Evolutionary conservation across 208 protist genomes (phyloP).

Genomic region (Tritrichomonas foetus): DNA sequence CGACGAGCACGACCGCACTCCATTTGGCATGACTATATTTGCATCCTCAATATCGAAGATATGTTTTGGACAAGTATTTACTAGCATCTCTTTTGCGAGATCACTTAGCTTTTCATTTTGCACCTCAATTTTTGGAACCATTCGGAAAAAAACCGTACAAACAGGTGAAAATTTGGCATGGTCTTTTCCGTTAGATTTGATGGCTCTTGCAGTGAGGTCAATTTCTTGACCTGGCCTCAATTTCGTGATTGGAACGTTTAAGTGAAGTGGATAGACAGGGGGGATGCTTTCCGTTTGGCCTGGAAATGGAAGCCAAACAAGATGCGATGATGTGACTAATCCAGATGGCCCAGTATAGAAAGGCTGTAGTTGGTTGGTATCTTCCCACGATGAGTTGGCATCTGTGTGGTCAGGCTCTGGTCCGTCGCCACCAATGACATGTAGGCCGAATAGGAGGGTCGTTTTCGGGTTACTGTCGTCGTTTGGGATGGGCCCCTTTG

Average conservation of each 20-base stretch:
- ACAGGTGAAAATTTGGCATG: slow-evolving; percentile 97
- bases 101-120: slow-evolving; percentile 36
- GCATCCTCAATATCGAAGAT: slow-evolving; percentile 84
- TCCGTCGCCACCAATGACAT: not conserved
- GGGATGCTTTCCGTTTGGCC: not conserved
- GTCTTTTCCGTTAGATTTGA: slow-evolving; percentile 84
- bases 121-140: slow-evolving; percentile 80
- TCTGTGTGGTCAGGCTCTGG: not conserved
- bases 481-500: not conserved
- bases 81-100: slow-evolving; percentile 68
- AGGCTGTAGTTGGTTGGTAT: not conserved
- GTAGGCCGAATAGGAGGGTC: not conserved
- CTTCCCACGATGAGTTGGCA: not conserved
- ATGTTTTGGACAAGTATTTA: slow-evolving; percentile 72
- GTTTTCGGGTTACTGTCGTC: not conserved
- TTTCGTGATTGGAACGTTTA: slow-evolving; percentile 91
- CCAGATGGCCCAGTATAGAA: not conserved
- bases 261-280: slow-evolving; percentile 63
- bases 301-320: not conserved
- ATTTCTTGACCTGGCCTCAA: slow-evolving; percentile 83
- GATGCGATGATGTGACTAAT: not conserved
- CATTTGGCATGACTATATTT: slow-evolving; percentile 63
- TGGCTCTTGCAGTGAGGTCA: slow-evolving; percentile 76
- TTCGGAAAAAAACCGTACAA: slow-evolving; percentile 82
- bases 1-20: slow-evolving; percentile 80